These are phyloP conservation scores for Daedaleopsis sinensis DNA, from an alignment of 768 basidiomycete species.

Conservation along the genomic window DNA sequence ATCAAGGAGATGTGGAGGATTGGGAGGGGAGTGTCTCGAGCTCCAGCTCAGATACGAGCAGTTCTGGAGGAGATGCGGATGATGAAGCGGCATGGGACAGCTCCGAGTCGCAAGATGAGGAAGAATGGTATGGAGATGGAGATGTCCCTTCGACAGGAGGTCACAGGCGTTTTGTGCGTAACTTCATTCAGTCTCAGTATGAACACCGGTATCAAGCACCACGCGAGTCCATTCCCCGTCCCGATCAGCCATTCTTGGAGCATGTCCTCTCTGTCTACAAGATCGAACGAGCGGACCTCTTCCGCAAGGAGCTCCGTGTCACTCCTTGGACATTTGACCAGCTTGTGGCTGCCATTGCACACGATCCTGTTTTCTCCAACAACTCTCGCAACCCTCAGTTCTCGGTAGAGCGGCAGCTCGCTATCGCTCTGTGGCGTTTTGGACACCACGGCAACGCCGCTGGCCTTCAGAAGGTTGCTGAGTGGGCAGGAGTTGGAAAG, in stretches of 20 bases:
- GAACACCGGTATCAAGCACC: background rate
- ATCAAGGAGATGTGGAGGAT: no score
- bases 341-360: constrained; percentile 6
- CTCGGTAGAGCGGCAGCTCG: constrained; percentile 36
- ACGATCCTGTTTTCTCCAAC: constrained; percentile 33
- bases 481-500: constrained; percentile 41
- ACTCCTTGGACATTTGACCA: background rate
- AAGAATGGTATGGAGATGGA: no score
- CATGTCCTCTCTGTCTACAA: background rate
- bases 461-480: constrained; percentile 33
- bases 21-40: no score
- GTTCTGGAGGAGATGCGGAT: no score
- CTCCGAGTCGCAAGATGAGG: no score
- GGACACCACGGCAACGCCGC: constrained; percentile 44
- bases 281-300: background rate
- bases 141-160: no score
- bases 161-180: no score
- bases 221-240: background rate
- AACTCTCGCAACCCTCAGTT: constrained; percentile 31
- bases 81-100: no score
- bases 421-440: constrained; percentile 42
- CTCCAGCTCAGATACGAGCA: no score
- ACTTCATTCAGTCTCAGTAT: no score
- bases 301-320: background rate
- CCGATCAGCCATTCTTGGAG: background rate